phyloP scores from a whole-genome alignment of 2,329 filamentous ascomycete species.

The Exophiala alcalophila region DNA sequence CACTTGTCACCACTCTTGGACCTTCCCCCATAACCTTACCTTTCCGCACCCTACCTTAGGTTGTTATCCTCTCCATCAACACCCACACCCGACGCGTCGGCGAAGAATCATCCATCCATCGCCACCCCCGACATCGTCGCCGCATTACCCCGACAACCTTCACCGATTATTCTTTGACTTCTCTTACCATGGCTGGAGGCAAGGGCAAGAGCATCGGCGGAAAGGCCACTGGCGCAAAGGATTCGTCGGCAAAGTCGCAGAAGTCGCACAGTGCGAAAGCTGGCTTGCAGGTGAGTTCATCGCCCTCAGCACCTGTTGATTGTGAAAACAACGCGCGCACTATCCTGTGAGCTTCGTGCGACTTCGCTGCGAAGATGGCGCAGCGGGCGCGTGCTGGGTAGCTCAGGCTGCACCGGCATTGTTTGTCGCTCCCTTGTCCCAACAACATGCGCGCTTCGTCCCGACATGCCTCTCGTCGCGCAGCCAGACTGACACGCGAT shows the following conservation, averaged over 20 bases:
- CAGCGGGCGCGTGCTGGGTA: too few relatives aligned
- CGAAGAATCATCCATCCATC: conserved; percentile 12
- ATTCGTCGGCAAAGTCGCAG: conserved; percentile 79
- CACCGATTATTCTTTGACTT: conserved; percentile 9
- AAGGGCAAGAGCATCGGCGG: conserved; percentile 92
- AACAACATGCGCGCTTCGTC: not conserved
- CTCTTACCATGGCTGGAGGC: conserved; percentile 68
- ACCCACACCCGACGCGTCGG: conserved; percentile 22
- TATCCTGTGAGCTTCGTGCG: too few relatives aligned
- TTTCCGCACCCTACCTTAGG: not conserved
- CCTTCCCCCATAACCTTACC: conserved; percentile 10
- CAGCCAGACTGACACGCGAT: conserved; percentile 16
- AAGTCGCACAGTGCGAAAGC: conserved; percentile 92
- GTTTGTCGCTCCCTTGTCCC: too few relatives aligned
- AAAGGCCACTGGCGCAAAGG: conserved; percentile 79
- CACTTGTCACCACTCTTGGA: conserved; percentile 17
- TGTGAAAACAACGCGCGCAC: not conserved
- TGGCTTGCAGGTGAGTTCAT: conserved; percentile 79
- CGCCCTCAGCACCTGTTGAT: conserved; percentile 19
- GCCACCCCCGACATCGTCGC: conserved; percentile 11
- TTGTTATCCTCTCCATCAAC: conserved; percentile 17
- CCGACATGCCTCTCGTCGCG: not conserved
- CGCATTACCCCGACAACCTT: conserved; percentile 9
- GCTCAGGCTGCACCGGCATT: too few relatives aligned
- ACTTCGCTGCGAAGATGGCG: too few relatives aligned